Evolutionary conservation across 2,329 filamentous ascomycete genomes (phyloP).

Genomic region (Ampelomyces quisqualis): DNA sequence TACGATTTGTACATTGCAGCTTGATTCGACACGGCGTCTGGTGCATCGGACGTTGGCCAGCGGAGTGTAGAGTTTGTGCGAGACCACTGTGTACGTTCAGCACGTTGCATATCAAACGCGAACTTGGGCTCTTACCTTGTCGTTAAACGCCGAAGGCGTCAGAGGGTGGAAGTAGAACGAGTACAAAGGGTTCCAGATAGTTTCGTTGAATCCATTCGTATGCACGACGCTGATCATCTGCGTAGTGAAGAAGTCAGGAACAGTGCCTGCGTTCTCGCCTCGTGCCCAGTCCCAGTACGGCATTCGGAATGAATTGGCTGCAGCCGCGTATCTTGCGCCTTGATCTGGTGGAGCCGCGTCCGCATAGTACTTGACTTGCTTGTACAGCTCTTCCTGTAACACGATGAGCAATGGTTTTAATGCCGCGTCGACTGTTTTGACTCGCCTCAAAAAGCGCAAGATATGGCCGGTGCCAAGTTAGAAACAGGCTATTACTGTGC

Average conservation of each 20-base stretch:
- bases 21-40: conserved; percentile 22
- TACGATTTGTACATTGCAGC: conserved; percentile 3
- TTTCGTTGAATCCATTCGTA: conserved; percentile 13
- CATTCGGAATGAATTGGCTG: conserved; percentile 35
- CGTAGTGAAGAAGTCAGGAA: conserved; percentile 30
- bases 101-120: no score
- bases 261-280: conserved; percentile 16
- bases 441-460: conserved; percentile 62
- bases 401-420: background rate
- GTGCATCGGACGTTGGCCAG: conserved; percentile 29
- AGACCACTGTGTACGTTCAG: no score
- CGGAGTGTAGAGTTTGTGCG: conserved; percentile 29
- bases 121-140: conserved; percentile 24
- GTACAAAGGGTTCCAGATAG: conserved; percentile 34
- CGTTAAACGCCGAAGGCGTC: conserved; percentile 25
- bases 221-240: conserved; percentile 18
- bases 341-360: conserved; percentile 19
- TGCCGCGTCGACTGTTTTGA: background rate
- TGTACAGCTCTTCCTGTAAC: conserved; percentile 34
- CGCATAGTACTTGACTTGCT: conserved; percentile 14
- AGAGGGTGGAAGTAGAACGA: conserved; percentile 31
- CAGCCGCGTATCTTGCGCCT: conserved; percentile 22
- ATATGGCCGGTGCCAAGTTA: conserved; percentile 85
- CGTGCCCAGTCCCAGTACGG: conserved; percentile 42
- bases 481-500: conserved; percentile 74